These are phyloP conservation scores for Fusarium torreyae DNA, from an alignment of 2,329 filamentous ascomycete genomes.

Conservation along the genomic window DNA sequence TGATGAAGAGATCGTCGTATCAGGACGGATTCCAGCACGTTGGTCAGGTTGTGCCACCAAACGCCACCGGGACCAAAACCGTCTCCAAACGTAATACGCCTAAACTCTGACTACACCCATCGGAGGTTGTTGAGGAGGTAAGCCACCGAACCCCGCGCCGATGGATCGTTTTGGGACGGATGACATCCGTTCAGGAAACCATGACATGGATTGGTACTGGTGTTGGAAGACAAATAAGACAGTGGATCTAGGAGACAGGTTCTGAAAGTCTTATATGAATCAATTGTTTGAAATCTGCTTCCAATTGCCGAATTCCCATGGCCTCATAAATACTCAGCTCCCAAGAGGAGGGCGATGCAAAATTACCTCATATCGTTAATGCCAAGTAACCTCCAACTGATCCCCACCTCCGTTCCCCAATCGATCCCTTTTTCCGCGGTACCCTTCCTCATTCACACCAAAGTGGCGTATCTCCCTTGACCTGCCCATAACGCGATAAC, in stretches of 20 bases:
- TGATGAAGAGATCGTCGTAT: constrained; percentile 1
- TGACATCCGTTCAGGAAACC: neutral
- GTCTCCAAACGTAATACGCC: neutral
- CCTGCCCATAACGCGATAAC: neutral
- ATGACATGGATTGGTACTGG: too few species aligned
- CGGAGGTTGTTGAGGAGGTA: neutral
- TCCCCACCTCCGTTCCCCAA: neutral
- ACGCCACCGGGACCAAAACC: neutral
- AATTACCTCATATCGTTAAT: constrained; percentile 2
- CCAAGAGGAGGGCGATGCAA: neutral
- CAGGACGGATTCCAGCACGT: neutral
- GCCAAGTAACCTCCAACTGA: neutral
- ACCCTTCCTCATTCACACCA: constrained; percentile 13
- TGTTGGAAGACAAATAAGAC: neutral
- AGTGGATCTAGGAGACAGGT: neutral
- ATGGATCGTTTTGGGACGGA: neutral
- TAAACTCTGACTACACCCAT: neutral
- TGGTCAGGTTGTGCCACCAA: neutral
- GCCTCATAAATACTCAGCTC: neutral
- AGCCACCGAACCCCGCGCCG: neutral
- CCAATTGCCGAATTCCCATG: too few species aligned
- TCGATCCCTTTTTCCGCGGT: constrained; percentile 9
- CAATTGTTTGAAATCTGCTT: too few species aligned
- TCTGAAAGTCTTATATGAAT: too few species aligned
- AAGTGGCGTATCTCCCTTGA: constrained; percentile 13